Evolutionary conservation across 768 basidiomycete genomes (phyloP).

Genomic region (Rhodotorula toruloides): DNA sequence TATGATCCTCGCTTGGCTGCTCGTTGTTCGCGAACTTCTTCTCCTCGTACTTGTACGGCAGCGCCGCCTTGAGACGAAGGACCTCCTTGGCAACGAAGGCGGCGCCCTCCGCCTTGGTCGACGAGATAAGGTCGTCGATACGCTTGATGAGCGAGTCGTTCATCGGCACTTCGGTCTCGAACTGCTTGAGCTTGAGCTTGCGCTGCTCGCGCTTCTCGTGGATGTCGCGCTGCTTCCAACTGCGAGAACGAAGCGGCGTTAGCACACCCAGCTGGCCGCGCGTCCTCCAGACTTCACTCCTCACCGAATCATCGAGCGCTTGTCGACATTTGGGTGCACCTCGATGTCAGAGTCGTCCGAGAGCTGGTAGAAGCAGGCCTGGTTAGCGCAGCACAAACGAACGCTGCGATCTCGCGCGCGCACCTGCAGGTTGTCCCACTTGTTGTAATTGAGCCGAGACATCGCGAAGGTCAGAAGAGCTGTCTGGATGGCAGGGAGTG

Average conservation of each 20-base stretch:
- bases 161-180: slow-evolving; percentile 72
- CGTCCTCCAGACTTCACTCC: too few species aligned
- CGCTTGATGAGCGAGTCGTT: slow-evolving; percentile 73
- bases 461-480: too few species aligned
- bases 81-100: slow-evolving; percentile 65
- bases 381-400: too few species aligned
- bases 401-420: too few species aligned
- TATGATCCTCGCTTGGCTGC: slow-evolving; percentile 81
- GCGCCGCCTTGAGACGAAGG: slow-evolving; percentile 66
- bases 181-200: slow-evolving; percentile 68
- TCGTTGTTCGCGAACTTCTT: slow-evolving; percentile 55
- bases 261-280: too few species aligned
- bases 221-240: slow-evolving; percentile 97
- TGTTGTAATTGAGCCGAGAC: slow-evolving; percentile 73
- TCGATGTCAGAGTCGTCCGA: slow-evolving; percentile 99
- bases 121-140: slow-evolving; percentile 56
- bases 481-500: too few species aligned
- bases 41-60: slow-evolving; percentile 51
- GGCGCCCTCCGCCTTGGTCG: slow-evolving; percentile 50
- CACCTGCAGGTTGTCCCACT: slow-evolving; percentile 95
- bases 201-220: slow-evolving; percentile 91
- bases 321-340: slow-evolving; percentile 76
- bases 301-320: slow-evolving; percentile 82
- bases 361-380: slow-evolving; percentile 53
- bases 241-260: slow-evolving; percentile 43